Evolutionary conservation across 2,329 filamentous ascomycete genomes (phyloP).

Genomic region (Colletotrichum neosansevieriae): DNA sequence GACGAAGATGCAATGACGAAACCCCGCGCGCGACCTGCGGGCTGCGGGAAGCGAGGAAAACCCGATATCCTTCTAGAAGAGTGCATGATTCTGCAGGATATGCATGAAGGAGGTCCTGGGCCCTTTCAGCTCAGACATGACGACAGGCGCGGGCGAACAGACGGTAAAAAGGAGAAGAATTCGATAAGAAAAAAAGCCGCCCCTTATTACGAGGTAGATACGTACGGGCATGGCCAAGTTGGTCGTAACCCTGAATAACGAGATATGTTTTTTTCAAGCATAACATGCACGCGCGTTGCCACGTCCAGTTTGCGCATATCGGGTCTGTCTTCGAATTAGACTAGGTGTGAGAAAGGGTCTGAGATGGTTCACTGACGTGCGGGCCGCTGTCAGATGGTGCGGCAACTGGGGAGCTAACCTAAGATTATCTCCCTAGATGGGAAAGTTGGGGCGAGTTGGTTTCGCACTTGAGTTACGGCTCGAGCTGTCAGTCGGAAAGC

Average conservation of each 20-base stretch:
- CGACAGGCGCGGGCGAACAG: constrained; percentile 30
- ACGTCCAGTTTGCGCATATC: not conserved
- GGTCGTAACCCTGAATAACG: constrained; percentile 18
- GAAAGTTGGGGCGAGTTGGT: constrained; percentile 10
- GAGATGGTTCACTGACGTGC: constrained; percentile 20
- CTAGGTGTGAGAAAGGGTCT: not conserved
- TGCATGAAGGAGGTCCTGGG: constrained; percentile 35
- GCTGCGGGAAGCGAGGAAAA: constrained; percentile 11
- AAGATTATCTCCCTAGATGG: not conserved
- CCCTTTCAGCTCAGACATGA: constrained; percentile 35
- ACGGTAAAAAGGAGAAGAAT: constrained; percentile 19
- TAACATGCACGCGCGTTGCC: constrained; percentile 12
- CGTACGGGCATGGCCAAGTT: not conserved
- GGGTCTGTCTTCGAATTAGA: not conserved
- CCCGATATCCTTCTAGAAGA: constrained; percentile 31
- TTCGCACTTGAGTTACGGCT: constrained; percentile 2
- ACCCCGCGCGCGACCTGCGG: constrained; percentile 18
- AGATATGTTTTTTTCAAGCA: constrained; percentile 14
- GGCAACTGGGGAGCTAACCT: constrained; percentile 9
- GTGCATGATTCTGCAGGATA: constrained; percentile 24
- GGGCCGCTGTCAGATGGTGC: constrained; percentile 24
- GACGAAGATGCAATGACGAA: constrained; percentile 31
- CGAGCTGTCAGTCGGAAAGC: not conserved
- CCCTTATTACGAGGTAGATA: constrained; percentile 24
- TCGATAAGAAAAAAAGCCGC: constrained; percentile 6